These are phyloP conservation scores for Xylaria sp. DNA, from an alignment of 2,329 filamentous ascomycete genomes.

Conservation along the genomic window DNA sequence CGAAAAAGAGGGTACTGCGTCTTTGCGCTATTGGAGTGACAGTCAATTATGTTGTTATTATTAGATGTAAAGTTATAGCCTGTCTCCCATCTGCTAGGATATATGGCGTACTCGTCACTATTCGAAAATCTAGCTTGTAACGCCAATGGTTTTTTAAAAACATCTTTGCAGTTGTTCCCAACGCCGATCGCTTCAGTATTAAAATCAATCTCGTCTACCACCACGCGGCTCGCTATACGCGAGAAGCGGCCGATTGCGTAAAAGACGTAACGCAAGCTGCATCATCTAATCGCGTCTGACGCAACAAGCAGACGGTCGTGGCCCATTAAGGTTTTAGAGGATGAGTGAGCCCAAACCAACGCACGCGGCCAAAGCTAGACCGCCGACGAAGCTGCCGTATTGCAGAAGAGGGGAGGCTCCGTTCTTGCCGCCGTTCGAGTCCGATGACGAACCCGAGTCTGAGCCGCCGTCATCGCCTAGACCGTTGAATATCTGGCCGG, in stretches of 20 bases:
- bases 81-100: conserved; percentile 1
- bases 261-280: conserved; percentile 1
- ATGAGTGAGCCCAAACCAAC: conserved; percentile 36
- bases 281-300: conserved; percentile 6
- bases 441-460: conserved; percentile 22
- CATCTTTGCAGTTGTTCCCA: conserved; percentile 28
- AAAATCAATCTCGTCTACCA: conserved; percentile 20
- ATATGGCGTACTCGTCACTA: neutral
- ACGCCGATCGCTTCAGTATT: conserved; percentile 31
- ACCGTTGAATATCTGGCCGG: conserved; percentile 52
- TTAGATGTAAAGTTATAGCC: conserved; percentile 22
- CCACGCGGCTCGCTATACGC: neutral
- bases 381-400: conserved; percentile 34
- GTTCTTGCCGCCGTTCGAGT: conserved; percentile 23
- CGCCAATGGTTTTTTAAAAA: conserved; percentile 9
- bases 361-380: conserved; percentile 30
- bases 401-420: conserved; percentile 31
- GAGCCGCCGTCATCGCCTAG: conserved; percentile 42
- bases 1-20: no score
- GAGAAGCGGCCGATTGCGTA: neutral
- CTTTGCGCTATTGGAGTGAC: neutral
- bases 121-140: conserved; percentile 1
- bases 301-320: neutral
- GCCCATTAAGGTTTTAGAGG: conserved; percentile 21
- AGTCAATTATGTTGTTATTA: conserved; percentile 31